Percentiles rank a stretch among this genome's conserved stretches.
Evolutionary conservation across 2,329 filamentous ascomycete genomes (phyloP).

Genomic region (Didymella arachidicola): DNA sequence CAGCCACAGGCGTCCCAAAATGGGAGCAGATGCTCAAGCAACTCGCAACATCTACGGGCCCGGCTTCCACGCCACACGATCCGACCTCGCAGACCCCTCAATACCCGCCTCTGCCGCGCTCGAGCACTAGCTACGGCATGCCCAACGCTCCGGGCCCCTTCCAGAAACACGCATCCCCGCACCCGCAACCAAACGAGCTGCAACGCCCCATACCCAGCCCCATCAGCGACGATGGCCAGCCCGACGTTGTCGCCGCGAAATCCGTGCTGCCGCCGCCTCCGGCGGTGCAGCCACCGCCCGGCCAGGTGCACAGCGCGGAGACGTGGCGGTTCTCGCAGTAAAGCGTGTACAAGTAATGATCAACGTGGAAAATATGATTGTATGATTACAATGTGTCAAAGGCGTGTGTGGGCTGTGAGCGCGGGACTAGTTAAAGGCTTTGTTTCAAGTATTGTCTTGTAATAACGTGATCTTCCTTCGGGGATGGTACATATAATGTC

Average conservation of each 20-base stretch:
- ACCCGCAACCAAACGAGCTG: constrained; percentile 28
- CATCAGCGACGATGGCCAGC: constrained; percentile 45
- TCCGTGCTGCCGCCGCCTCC: constrained; percentile 11
- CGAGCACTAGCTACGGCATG: constrained; percentile 27
- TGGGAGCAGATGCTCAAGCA: constrained; percentile 49
- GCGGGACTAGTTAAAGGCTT: too few relatives aligned
- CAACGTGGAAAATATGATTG: constrained; percentile 4
- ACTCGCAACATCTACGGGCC: constrained; percentile 33
- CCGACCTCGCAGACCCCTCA: constrained; percentile 27
- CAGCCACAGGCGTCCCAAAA: constrained; percentile 34
- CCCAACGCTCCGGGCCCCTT: constrained; percentile 23
- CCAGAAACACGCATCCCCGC: constrained; percentile 28
- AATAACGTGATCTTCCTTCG: too few relatives aligned
- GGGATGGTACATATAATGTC: too few relatives aligned
- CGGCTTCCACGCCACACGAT: constrained; percentile 17
- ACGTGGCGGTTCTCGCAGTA: constrained; percentile 41
- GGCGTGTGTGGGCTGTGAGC: not conserved
- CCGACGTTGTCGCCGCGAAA: constrained; percentile 11
- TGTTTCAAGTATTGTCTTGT: too few relatives aligned
- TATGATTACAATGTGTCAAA: constrained; percentile 4
- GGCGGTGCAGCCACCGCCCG: constrained; percentile 11
- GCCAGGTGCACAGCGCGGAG: constrained; percentile 37
- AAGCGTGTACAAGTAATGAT: constrained; percentile 10
- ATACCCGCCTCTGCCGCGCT: constrained; percentile 27
- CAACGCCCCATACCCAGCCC: constrained; percentile 44